phyloP scores from a whole-genome alignment of 495 filamentous ascomycete genomes.

The Elasticomyces elasticus region DNA sequence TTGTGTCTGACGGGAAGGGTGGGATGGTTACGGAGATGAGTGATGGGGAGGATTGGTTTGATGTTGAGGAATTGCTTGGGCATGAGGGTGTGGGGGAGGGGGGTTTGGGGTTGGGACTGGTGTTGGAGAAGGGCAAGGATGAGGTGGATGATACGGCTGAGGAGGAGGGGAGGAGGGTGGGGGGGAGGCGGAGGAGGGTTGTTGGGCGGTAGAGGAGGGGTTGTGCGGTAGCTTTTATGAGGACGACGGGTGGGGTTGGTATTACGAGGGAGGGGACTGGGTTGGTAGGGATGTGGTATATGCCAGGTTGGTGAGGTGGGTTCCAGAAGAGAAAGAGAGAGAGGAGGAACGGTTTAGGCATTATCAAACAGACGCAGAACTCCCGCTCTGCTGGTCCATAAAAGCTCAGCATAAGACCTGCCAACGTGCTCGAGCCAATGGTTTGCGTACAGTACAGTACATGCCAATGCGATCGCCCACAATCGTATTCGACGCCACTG shows the following conservation, averaged over 20 bases:
- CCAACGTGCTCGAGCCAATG: no score
- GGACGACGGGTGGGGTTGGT: no score
- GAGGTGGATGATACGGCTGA: slow-evolving; percentile 21
- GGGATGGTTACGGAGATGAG: slow-evolving; percentile 22
- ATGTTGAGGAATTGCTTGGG: slow-evolving; percentile 21
- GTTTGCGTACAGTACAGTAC: no score
- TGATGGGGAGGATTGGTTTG: slow-evolving; percentile 29
- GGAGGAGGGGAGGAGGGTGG: slow-evolving; percentile 14
- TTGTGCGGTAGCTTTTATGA: not conserved
- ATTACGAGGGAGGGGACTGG: not conserved
- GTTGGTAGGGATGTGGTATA: no score
- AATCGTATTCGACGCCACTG: no score
- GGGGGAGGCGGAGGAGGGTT: slow-evolving; percentile 11
- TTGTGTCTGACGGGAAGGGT: slow-evolving; percentile 33
- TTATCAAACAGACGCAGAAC: no score
- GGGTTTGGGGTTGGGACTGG: slow-evolving; percentile 8
- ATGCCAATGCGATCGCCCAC: no score
- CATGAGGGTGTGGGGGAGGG: not conserved
- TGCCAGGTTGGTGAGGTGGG: no score
- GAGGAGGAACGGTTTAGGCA: no score
- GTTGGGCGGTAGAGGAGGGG: not conserved
- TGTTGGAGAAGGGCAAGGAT: slow-evolving; percentile 25
- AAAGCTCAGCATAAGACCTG: no score
- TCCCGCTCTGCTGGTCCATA: no score
- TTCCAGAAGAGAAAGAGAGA: no score